Percentiles rank a stretch among this genome's conserved stretches.
These are phyloP conservation scores for Stagonosporopsis rhizophila DNA, from an alignment of 2,329 filamentous ascomycete genomes.

Conservation along the genomic window DNA sequence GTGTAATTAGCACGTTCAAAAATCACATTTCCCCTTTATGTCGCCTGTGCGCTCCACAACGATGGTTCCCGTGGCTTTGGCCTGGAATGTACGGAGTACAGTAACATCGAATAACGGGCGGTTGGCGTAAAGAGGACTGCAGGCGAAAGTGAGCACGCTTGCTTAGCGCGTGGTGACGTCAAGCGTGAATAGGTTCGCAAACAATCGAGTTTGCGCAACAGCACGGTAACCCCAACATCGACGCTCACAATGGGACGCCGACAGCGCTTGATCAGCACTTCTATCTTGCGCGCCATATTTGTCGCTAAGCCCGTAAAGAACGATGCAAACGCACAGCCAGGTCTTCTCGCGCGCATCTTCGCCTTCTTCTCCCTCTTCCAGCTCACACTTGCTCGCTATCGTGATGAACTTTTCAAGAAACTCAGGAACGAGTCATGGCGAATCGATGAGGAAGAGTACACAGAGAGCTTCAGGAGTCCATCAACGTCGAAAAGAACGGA, in stretches of 20 bases:
- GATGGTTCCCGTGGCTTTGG: constrained; percentile 4
- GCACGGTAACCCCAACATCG: not conserved
- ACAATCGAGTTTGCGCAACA: not conserved
- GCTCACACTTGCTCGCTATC: constrained; percentile 57
- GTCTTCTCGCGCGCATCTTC: constrained; percentile 55
- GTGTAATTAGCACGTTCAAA: not conserved
- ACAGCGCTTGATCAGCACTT: constrained; percentile 46
- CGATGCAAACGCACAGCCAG: constrained; percentile 30
- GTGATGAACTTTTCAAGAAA: constrained; percentile 58
- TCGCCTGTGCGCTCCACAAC: not conserved
- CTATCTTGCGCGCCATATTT: constrained; percentile 49
- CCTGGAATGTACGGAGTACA: not conserved
- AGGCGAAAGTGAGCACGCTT: not conserved
- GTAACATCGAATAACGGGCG: not conserved
- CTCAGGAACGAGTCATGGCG: constrained; percentile 62
- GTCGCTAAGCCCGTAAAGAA: constrained; percentile 23
- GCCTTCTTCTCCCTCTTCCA: constrained; percentile 63
- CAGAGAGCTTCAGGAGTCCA: constrained; percentile 58
- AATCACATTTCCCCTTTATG: not conserved
- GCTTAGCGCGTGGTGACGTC: constrained; percentile 17
- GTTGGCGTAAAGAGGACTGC: constrained; percentile 4
- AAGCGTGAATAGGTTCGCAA: not conserved
- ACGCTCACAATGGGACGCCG: constrained; percentile 44
- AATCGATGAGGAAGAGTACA: constrained; percentile 63
- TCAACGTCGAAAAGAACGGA: constrained; percentile 48